Conservation (phyloP, 768 basidiomycete genomes). For the Gautieria morchelliformis region DNA sequence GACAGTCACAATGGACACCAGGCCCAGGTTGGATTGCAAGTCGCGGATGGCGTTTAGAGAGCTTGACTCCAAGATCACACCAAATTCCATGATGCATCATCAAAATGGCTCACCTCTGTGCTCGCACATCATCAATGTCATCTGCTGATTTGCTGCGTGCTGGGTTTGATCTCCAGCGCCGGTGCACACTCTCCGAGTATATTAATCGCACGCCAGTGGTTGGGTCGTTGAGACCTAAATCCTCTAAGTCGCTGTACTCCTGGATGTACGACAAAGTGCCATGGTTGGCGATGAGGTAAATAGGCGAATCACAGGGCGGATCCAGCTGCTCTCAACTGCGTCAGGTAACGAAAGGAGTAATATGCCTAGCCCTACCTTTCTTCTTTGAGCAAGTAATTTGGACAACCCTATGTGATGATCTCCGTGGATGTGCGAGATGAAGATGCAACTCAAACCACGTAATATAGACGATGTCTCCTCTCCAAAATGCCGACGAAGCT, state of each 20-base stretch:
- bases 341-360: neutral
- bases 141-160: constrained; percentile 14
- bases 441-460: constrained; percentile 68
- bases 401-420: constrained; percentile 87
- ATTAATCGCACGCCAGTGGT: constrained; percentile 11
- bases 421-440: constrained; percentile 82
- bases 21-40: constrained; percentile 43
- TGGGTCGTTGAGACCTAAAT: constrained; percentile 45
- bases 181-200: constrained; percentile 5
- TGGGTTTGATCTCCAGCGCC: neutral
- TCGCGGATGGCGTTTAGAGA: constrained; percentile 31
- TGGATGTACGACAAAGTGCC: constrained; percentile 54
- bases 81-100: constrained; percentile 14
- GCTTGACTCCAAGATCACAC: constrained; percentile 22
- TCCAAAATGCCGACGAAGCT: constrained; percentile 73
- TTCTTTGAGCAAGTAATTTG: constrained; percentile 62
- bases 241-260: constrained; percentile 64
- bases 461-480: constrained; percentile 35
- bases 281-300: constrained; percentile 62
- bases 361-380: constrained; percentile 35
- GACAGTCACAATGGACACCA: constrained; percentile 56
- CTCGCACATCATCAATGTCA: constrained; percentile 37
- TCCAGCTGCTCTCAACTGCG: constrained; percentile 37
- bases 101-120: constrained; percentile 21
- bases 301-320: constrained; percentile 47